Evolutionary conservation across 2,329 filamentous ascomycete genomes (phyloP), one percentile per base, ranked within the genome.

Genomic region (Fusarium sp.): DNA sequence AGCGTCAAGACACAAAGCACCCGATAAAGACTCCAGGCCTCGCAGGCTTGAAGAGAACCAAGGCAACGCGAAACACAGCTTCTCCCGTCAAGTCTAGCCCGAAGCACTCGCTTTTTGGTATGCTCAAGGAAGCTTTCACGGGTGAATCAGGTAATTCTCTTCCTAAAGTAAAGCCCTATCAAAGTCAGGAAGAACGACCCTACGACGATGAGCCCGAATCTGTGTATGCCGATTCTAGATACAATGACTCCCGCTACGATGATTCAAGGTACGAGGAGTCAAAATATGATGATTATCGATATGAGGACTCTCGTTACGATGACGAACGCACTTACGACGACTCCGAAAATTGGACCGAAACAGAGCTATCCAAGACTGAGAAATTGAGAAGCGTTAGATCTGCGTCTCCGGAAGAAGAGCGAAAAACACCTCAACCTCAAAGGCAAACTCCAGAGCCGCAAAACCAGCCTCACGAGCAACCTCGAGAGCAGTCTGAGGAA

Each of bases 41-140:
- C 7, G 79, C 81, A 4, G 75, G 75, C 3, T 76, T 90, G 28
- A 87, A 83, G 76, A 83, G 88, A 71, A 87, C 84, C 47, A 82
- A 83, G 42, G 88, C 88, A 23, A 88, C 84, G 31, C 83, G 86
- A 67, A 81, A 75, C 60, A 73, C 80, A 3, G 79, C 85, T 2
- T 83, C 86, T 8, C 83, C 86, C 1, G 54, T 82, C 8, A 89
- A 85, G 72, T 66, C 81, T 0, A 77, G 73, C 3, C 73, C 73
- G 13, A 88, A 85, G 72, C 82, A 81, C 36, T 85, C 84, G 1
- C 81, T 90, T 55, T 83, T 88, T 23, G 88, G 89, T 40, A 83
- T 84, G 45, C 77, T 91, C 10, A 86, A 85, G 55, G 87, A 88
- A 63, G 88, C 88, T 5, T 90, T 91, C 71, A 84, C 84, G 38